Evolutionary conservation across 2,329 filamentous ascomycete species (phyloP), one percentile per base, ranked within the genome.

Genomic region (Ceratocystis papillata): DNA sequence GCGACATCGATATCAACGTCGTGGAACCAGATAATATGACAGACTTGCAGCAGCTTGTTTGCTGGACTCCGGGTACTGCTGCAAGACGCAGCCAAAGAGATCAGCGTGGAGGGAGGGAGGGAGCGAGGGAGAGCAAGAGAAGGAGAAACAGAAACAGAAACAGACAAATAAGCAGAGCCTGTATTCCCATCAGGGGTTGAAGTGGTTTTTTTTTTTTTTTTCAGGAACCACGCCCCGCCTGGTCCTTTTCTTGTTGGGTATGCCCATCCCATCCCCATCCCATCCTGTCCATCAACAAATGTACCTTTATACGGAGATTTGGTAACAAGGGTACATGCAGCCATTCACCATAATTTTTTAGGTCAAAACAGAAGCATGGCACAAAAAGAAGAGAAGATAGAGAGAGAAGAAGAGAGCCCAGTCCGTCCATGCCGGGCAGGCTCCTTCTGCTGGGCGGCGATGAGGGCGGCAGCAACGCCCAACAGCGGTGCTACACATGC

Each of bases 121-220:
- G 33, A n/a, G n/a, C n/a, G n/a, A 37, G 37, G 12, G 37, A 15
- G 37, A 4, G 17, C 20, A 25, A 50, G 20, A 50, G n/a, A 7
- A 10, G 20, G n/a, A 50, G 48, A 22, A 50, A 57, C n/a, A 57
- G 6, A 30, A 37, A 37, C 33, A 37, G 33, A 37, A 37, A 37
- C 33, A 37, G 10, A 15, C 37, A 41, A 12, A 30, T 62, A 25
- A 15, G 8, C 15, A 15, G 15, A 48, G 41, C 12, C 25, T 15
- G 37, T 46, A 22, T 48, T 46, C 8, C 41, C 48, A 25, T n/a
- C 61, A 63, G 61, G 61, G 61, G 61, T 63, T 63, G 61, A 63
- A 63, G 61, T 63, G 41, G 7, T 63, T 63, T 41, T 41, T 41
- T 15, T 41, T 41, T 41, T 41, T 12, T 0, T 37, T 12, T 63